These are phyloP conservation scores for Penicillium sp. DNA, from an alignment of 2,329 filamentous ascomycete genomes.

Conservation along the genomic window DNA sequence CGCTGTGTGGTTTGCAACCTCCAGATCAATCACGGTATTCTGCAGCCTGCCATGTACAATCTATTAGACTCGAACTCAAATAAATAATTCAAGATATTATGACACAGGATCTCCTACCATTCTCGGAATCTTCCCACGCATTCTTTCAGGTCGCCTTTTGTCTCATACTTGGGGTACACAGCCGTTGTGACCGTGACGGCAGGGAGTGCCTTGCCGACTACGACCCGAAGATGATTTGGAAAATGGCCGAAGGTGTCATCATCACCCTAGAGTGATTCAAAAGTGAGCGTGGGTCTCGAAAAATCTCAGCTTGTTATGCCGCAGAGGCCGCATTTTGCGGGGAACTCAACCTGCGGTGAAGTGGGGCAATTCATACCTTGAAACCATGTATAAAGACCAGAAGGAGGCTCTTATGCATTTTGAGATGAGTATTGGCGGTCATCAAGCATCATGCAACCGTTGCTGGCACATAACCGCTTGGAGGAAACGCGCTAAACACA, in stretches of 20 bases:
- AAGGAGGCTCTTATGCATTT: conserved; percentile 49
- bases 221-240: conserved; percentile 44
- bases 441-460: conserved; percentile 5
- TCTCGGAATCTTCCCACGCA: conserved; percentile 49
- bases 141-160: conserved; percentile 48
- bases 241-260: conserved; percentile 52
- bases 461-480: not conserved
- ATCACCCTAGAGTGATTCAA: conserved; percentile 39
- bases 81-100: not conserved
- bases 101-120: conserved; percentile 39
- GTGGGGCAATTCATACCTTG: conserved; percentile 37
- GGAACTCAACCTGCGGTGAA: not conserved
- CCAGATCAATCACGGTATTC: conserved; percentile 90
- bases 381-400: conserved; percentile 53
- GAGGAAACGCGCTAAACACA: not conserved
- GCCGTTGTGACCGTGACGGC: conserved; percentile 42
- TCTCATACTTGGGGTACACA: conserved; percentile 53
- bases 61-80: not conserved
- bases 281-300: not conserved
- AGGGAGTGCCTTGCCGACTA: conserved; percentile 46
- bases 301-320: not conserved
- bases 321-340: not conserved
- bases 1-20: conserved; percentile 76
- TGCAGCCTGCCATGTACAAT: conserved; percentile 62
- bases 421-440: conserved; percentile 1